Percentiles rank a stretch among this genome's conserved stretches.
phyloP scores from a whole-genome alignment of 805 yeast genomes.

The Wickerhamomyces chaumierensis region DNA sequence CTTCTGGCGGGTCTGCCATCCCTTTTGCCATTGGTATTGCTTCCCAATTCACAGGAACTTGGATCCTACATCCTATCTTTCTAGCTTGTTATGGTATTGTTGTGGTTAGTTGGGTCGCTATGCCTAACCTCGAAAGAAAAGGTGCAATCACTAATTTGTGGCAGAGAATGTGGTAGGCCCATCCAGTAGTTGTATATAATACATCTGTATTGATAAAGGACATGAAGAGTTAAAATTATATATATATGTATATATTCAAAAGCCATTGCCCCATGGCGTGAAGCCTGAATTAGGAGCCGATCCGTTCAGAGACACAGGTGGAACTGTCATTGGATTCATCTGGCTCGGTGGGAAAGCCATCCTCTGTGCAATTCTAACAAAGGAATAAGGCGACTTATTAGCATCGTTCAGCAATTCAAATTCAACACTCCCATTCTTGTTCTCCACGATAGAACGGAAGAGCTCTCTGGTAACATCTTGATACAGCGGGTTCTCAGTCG shows the following conservation, averaged over 20 bases:
- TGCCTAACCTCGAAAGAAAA: constrained; percentile 32
- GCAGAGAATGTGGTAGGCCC: constrained; percentile 19
- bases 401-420: neutral
- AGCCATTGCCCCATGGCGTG: no score
- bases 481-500: neutral
- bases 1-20: constrained; percentile 45
- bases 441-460: neutral
- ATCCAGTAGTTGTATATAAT: no score
- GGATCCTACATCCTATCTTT: constrained; percentile 37
- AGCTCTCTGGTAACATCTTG: neutral
- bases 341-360: no score
- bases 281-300: no score
- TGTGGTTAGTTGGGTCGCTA: constrained; percentile 26
- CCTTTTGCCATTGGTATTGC: constrained; percentile 43
- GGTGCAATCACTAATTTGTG: constrained; percentile 11
- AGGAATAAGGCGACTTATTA: neutral
- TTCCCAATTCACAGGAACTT: constrained; percentile 34
- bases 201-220: no score
- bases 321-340: no score
- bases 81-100: constrained; percentile 26
- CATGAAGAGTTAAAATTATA: no score
- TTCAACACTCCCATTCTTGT: neutral
- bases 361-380: neutral
- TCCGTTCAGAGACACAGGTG: no score
- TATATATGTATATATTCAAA: no score